Base-by-base conservation (phyloP, 768 basidiomycete species). In the Lentinula sp. region DNA sequence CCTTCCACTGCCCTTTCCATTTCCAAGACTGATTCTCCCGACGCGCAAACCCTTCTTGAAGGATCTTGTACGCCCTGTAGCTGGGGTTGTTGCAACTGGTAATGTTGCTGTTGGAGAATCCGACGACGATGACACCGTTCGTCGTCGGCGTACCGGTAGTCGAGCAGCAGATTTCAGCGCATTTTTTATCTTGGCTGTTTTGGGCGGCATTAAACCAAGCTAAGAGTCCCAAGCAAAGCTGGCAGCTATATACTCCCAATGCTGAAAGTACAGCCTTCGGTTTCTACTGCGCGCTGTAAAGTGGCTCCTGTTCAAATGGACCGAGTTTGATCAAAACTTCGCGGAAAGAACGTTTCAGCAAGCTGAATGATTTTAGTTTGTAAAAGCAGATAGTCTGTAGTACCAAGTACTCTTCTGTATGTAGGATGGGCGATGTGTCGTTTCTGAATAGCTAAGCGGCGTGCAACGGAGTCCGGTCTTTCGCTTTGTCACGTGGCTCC, bases 1-100 rank as follows among this genome's bases (percentile, higher is more conserved):
- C 61, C 61, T 37, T 60, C 59, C 59, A 33, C 37, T 45, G 12
- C 57, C 57, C 33, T 41, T 33, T 20, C 59, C 43, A 33, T 49
- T 45, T 2, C 59, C 59, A 10, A 50, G 51, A 53, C 51, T 59
- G 15, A 59, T 49, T 41, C 50, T n/a, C 9, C 32, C 48, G 12
- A 60, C 50, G 18, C 59, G 48, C 2, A 51, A 15, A 16, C 59
- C 48, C 33, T 52, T 52, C 12, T 35, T 50, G 41, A 32, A 32
- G 4, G 57, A 48, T 43, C 42, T 28, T 18, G 41, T 46, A 9
- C 32, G 39, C 43, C 23, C 53, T 39, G 37, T n/a, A 10, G 37
- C 53, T 1, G 53, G 8, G 6, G 23, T 33, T 9, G 23, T 41
- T 23, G 55, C 13, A 43, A 20, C 36, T n/a, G 53, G 36, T 8